Evolutionary conservation across 371 early-diverging fungal genomes (phyloP).

Genomic region (Mucor sp.): DNA sequence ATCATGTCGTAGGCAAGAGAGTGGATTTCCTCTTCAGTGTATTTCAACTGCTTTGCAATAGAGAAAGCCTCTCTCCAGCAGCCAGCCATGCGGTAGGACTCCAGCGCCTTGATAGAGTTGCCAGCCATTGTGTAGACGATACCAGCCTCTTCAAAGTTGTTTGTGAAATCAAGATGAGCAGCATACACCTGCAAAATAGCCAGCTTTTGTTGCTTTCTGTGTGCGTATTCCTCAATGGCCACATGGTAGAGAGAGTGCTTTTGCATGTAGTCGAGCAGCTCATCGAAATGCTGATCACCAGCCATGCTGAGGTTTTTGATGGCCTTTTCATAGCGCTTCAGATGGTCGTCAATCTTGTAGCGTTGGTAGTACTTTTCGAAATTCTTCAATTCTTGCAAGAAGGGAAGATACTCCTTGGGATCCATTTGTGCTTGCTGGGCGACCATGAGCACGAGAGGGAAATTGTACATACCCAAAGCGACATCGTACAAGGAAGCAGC

Average conservation of each 20-base stretch:
- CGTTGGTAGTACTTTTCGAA: slow-evolving; percentile 76
- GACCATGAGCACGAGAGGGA: slow-evolving; percentile 89
- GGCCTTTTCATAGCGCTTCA: slow-evolving; percentile 73
- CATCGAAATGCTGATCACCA: slow-evolving; percentile 69
- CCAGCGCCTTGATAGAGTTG: slow-evolving; percentile 62
- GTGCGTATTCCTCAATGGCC: slow-evolving; percentile 64
- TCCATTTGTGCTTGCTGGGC: slow-evolving; percentile 96
- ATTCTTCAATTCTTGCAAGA: slow-evolving; percentile 80
- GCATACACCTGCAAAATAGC: slow-evolving; percentile 66
- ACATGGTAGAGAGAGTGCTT: slow-evolving; percentile 65
- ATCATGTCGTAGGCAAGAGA: slow-evolving; percentile 53
- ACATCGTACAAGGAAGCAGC: slow-evolving; percentile 87
- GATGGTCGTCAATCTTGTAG: slow-evolving; percentile 87
- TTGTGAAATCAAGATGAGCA: slow-evolving; percentile 57
- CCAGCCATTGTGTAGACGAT: slow-evolving; percentile 71
- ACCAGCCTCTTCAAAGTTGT: slow-evolving; percentile 74
- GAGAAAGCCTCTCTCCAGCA: slow-evolving; percentile 74
- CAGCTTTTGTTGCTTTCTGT: slow-evolving; percentile 42
- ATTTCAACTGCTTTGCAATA: slow-evolving; percentile 65
- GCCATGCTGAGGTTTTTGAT: slow-evolving; percentile 69
- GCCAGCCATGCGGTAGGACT: slow-evolving; percentile 66
- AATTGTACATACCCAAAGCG: slow-evolving; percentile 94
- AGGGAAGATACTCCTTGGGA: slow-evolving; percentile 94
- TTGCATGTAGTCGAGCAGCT: slow-evolving; percentile 65
- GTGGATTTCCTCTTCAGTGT: slow-evolving; percentile 48